phyloP scores from a whole-genome alignment of 208 protist genomes.

The Trypanosoma cruzi region DNA sequence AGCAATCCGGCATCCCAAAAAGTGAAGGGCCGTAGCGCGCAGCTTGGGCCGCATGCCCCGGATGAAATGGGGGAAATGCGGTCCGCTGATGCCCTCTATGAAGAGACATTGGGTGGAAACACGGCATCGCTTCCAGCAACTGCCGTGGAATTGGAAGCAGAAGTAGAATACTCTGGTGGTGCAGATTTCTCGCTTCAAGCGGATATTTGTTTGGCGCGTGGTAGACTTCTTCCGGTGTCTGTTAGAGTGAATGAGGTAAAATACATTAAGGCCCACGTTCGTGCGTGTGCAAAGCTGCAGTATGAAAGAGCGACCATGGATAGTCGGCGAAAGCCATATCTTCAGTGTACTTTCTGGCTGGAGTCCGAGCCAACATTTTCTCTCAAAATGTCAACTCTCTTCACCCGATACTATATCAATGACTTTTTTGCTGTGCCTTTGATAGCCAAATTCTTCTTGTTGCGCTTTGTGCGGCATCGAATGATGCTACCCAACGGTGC shows the following conservation, averaged over 20 bases:
- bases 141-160: slow-evolving; percentile 66
- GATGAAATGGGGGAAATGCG: slow-evolving; percentile 16
- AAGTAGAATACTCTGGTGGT: slow-evolving; percentile 82
- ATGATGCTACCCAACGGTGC: slow-evolving; percentile 34
- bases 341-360: slow-evolving; percentile 74
- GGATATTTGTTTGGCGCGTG: slow-evolving; percentile 72
- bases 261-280: slow-evolving; percentile 45
- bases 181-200: slow-evolving; percentile 63
- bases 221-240: slow-evolving; percentile 71
- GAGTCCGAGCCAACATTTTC: slow-evolving; percentile 86
- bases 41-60: neutral
- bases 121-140: slow-evolving; percentile 6
- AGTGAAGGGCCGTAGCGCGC: neutral
- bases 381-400: slow-evolving; percentile 59
- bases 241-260: slow-evolving; percentile 62
- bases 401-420: slow-evolving; percentile 61
- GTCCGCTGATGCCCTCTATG: slow-evolving; percentile 3
- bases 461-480: slow-evolving; percentile 56
- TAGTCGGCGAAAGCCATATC: slow-evolving; percentile 56
- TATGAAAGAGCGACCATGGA: slow-evolving; percentile 72
- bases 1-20: neutral
- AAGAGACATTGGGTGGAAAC: slow-evolving; percentile 6
- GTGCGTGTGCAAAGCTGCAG: slow-evolving; percentile 55
- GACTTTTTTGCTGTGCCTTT: slow-evolving; percentile 76
- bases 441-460: slow-evolving; percentile 60